These are phyloP conservation scores for Alternaria sp. DNA, from an alignment of 2,329 filamentous ascomycete species.

Conservation along the genomic window DNA sequence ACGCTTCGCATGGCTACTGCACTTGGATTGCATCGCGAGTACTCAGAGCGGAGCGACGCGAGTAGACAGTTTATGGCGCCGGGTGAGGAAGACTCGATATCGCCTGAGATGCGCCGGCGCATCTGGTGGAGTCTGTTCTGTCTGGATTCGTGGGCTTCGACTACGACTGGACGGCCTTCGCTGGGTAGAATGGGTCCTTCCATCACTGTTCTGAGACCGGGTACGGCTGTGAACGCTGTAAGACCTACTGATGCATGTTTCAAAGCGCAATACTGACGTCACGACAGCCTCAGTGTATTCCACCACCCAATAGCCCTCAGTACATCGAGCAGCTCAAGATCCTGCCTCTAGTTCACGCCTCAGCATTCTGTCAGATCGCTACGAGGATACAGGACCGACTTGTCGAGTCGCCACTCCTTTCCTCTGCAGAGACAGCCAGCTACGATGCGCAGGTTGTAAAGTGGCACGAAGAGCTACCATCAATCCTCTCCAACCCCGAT, in stretches of 20 bases:
- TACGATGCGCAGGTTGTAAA: slow-evolving; percentile 72
- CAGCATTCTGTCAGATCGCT: slow-evolving; percentile 79
- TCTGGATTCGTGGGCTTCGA: slow-evolving; percentile 53
- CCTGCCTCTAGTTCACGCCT: slow-evolving; percentile 75
- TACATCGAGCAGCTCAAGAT: slow-evolving; percentile 66
- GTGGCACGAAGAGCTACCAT: slow-evolving; percentile 75
- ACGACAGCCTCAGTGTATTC: slow-evolving; percentile 24
- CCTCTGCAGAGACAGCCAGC: slow-evolving; percentile 68
- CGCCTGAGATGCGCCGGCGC: slow-evolving; percentile 48
- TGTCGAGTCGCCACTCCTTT: slow-evolving; percentile 70
- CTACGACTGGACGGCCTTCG: slow-evolving; percentile 52
- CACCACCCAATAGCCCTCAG: slow-evolving; percentile 43
- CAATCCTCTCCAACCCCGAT: slow-evolving; percentile 49
- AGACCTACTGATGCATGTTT: slow-evolving; percentile 2
- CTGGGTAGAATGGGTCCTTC: slow-evolving; percentile 48
- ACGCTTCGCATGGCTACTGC: slow-evolving; percentile 77
- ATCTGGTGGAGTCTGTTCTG: slow-evolving; percentile 56
- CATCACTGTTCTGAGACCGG: slow-evolving; percentile 48
- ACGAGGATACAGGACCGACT: slow-evolving; percentile 79
- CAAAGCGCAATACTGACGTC: slow-evolving; percentile 5
- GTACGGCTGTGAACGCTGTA: slow-evolving; percentile 42
- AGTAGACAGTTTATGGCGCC: slow-evolving; percentile 22
- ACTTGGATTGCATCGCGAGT: slow-evolving; percentile 73
- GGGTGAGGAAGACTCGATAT: slow-evolving; percentile 42
- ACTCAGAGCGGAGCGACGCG: slow-evolving; percentile 45